Evolutionary conservation across 345 rosid species (phyloP).

Genomic region (Lepidium aucheri): DNA sequence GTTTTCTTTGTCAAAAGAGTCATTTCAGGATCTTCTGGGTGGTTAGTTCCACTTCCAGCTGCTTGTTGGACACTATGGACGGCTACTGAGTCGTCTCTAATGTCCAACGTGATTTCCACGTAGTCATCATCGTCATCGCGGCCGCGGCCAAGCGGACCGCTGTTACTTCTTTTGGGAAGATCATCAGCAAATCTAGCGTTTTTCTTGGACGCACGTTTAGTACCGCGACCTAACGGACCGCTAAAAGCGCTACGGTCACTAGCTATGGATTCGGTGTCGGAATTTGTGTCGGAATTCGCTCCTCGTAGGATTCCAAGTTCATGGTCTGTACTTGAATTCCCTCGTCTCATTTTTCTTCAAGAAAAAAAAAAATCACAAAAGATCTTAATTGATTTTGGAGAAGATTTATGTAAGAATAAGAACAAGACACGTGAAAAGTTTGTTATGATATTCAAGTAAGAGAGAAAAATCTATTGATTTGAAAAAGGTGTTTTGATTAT

Average conservation of each 20-base stretch:
- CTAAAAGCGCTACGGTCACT: constrained; percentile 60
- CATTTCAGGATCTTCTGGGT: constrained; percentile 56
- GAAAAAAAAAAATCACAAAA: neutral
- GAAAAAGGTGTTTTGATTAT: constrained; percentile 3
- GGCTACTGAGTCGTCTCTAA: constrained; percentile 66
- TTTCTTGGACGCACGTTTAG: constrained; percentile 56
- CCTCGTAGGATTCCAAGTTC: constrained; percentile 32
- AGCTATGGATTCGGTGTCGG: constrained; percentile 58
- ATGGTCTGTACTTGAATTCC: constrained; percentile 21
- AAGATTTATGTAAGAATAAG: neutral
- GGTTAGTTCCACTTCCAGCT: constrained; percentile 24
- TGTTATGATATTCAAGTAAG: neutral
- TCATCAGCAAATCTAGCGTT: constrained; percentile 65
- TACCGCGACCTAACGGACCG: constrained; percentile 44
- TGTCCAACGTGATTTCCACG: constrained; percentile 84
- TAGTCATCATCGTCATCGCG: constrained; percentile 29
- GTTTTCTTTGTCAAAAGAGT: constrained; percentile 58
- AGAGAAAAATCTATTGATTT: neutral
- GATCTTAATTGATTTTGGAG: neutral
- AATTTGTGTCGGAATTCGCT: constrained; percentile 43
- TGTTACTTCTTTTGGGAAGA: constrained; percentile 33
- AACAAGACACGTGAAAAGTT: neutral
- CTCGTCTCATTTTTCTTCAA: constrained; percentile 22
- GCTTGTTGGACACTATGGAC: constrained; percentile 85
- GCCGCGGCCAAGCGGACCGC: neutral